Conservation (phyloP, 2,329 filamentous ascomycete genomes). For the Fusarium sp. region DNA sequence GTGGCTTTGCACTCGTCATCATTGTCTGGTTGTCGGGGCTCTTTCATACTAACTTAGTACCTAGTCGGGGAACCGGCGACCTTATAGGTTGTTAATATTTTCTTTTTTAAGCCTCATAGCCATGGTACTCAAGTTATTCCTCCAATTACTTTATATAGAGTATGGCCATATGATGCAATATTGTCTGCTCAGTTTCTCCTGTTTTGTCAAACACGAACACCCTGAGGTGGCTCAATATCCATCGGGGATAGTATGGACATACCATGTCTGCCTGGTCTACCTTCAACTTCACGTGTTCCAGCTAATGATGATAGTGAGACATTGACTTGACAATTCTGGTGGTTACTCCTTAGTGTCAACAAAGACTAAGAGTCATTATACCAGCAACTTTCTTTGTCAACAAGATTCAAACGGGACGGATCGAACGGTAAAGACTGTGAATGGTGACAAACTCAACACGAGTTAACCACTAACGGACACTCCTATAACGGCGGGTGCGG, state of each 20-base stretch:
- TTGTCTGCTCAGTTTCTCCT: background rate
- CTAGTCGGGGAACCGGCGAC: constrained; percentile 6
- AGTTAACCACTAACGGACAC: background rate
- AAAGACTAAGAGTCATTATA: background rate
- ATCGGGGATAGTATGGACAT: background rate
- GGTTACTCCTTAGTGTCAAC: background rate
- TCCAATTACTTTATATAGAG: background rate
- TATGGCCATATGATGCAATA: background rate
- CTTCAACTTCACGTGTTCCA: background rate
- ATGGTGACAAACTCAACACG: background rate
- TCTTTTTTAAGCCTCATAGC: background rate
- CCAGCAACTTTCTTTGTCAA: background rate
- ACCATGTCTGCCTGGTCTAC: background rate
- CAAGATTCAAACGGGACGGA: constrained; percentile 5
- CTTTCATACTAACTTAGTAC: background rate
- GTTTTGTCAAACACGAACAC: background rate
- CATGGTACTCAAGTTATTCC: background rate
- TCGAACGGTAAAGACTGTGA: background rate
- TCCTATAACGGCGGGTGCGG: background rate
- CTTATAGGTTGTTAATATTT: background rate
- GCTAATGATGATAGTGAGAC: background rate
- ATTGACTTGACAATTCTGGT: background rate
- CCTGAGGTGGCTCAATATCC: background rate
- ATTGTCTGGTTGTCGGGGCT: constrained; percentile 17
- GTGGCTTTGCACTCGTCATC: constrained; percentile 32